These are phyloP conservation scores for Petasospora fabianii DNA, from an alignment of 1,139 yeast species.

Conservation along the genomic window DNA sequence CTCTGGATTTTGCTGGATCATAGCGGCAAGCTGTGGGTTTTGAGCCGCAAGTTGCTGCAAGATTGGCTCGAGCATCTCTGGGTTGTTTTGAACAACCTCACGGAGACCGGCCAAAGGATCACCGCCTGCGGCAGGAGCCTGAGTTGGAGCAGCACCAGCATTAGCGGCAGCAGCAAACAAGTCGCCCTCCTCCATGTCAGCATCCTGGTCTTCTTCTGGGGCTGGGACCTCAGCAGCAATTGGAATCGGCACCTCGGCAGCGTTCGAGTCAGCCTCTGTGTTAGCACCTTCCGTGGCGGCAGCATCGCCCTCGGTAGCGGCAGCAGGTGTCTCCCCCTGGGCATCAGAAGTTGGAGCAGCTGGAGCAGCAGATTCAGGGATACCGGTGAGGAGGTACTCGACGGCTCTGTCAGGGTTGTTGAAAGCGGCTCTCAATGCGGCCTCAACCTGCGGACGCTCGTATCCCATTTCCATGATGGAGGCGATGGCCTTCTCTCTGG, in stretches of 20 bases:
- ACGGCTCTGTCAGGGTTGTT: slow-evolving; percentile 98
- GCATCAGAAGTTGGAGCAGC: too few relatives aligned
- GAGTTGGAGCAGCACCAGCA: slow-evolving; percentile 10
- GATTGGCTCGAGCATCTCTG: slow-evolving; percentile 82
- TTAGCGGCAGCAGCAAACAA: slow-evolving; percentile 18
- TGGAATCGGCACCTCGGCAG: neutral
- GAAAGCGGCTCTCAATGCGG: slow-evolving; percentile 91
- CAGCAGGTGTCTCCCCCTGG: neutral
- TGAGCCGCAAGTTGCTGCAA: slow-evolving; percentile 79
- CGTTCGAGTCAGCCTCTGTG: too few relatives aligned
- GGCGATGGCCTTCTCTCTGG: slow-evolving; percentile 44
- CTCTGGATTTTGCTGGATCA: slow-evolving; percentile 83
- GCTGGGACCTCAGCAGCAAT: neutral
- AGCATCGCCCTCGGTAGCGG: slow-evolving; percentile 18
- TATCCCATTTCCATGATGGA: slow-evolving; percentile 97
- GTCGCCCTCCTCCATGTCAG: slow-evolving; percentile 23
- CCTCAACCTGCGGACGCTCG: slow-evolving; percentile 80
- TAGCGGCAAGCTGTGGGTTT: slow-evolving; percentile 82
- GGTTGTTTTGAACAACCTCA: slow-evolving; percentile 77
- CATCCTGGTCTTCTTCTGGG: slow-evolving; percentile 15
- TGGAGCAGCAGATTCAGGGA: slow-evolving; percentile 53
- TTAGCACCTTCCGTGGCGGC: slow-evolving; percentile 24
- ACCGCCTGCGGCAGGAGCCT: slow-evolving; percentile 14
- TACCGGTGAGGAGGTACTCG: slow-evolving; percentile 86
- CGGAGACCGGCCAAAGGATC: slow-evolving; percentile 50